A percentile compares a stretch with the other conserved stretches of the same genome.
These are phyloP conservation scores for thale cress (Arabidopsis thaliana) DNA, from an alignment of 345 rosid genomes.

Conservation along the genomic window DNA sequence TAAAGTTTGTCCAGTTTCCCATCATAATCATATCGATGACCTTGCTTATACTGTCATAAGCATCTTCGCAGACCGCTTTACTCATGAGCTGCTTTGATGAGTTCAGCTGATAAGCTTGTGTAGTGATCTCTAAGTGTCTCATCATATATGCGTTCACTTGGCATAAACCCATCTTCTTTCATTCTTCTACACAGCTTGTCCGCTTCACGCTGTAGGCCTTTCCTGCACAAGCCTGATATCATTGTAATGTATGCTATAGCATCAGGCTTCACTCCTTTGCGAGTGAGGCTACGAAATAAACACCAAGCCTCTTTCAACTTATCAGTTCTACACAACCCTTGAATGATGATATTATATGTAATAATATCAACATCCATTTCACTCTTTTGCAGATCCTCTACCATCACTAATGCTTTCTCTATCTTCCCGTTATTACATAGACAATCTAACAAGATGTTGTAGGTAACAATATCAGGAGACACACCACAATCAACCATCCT, in stretches of 20 bases:
- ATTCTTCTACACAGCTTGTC: slow-evolving; percentile 36
- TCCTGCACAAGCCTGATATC: slow-evolving; percentile 38
- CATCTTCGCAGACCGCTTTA: slow-evolving; percentile 7
- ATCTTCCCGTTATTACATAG: slow-evolving; percentile 35
- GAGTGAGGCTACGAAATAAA: slow-evolving; percentile 28
- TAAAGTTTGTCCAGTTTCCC: slow-evolving; percentile 2
- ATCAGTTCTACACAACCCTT: slow-evolving; percentile 34
- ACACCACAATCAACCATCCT: slow-evolving; percentile 37
- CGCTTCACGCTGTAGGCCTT: slow-evolving; percentile 36
- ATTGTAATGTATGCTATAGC: slow-evolving; percentile 30
- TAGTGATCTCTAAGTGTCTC: slow-evolving; percentile 24
- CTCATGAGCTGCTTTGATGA: slow-evolving; percentile 23
- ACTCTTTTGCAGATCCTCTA: slow-evolving; percentile 33
- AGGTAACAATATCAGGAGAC: slow-evolving; percentile 36
- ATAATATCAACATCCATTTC: slow-evolving; percentile 19
- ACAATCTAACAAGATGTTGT: slow-evolving; percentile 31
- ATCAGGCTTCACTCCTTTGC: slow-evolving; percentile 43
- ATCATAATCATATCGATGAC: slow-evolving; percentile 12
- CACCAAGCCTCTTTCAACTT: slow-evolving; percentile 31
- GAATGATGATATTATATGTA: slow-evolving; percentile 38
- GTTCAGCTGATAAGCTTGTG: slow-evolving; percentile 37
- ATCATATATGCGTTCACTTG: slow-evolving; percentile 4
- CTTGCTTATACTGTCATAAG: neutral
- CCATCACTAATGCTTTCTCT: slow-evolving; percentile 35
- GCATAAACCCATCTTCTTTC: slow-evolving; percentile 39